phyloP scores from a whole-genome alignment of 2,329 filamentous ascomycete species.

The Parasarocladium wereldwijsianum region DNA sequence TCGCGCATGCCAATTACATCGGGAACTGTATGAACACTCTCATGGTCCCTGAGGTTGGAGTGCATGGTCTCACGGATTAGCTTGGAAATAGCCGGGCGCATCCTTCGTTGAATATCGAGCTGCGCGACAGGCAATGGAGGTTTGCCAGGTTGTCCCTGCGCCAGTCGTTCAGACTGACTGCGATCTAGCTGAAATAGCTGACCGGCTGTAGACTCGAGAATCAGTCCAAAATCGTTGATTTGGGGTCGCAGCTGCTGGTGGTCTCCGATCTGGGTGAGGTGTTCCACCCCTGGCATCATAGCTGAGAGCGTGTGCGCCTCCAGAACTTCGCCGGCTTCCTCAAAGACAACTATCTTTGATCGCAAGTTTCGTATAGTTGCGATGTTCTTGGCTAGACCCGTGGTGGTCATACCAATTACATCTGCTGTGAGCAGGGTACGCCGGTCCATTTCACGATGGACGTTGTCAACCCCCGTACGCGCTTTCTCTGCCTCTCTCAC shows the following conservation, averaged over 20 bases:
- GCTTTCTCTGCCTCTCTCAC: too few species aligned
- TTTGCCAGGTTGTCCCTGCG: slow-evolving; percentile 12
- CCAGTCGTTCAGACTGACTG: slow-evolving; percentile 47
- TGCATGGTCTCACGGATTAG: slow-evolving; percentile 46
- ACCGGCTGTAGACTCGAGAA: slow-evolving; percentile 32
- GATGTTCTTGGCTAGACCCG: slow-evolving; percentile 38
- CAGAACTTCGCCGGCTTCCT: slow-evolving; percentile 55
- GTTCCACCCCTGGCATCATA: slow-evolving; percentile 43
- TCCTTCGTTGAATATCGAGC: slow-evolving; percentile 46
- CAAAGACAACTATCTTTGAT: slow-evolving; percentile 45
- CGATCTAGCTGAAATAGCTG: slow-evolving; percentile 38
- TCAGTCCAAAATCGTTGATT: slow-evolving; percentile 38
- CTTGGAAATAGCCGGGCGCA: slow-evolving; percentile 46
- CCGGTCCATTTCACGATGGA: slow-evolving; percentile 21
- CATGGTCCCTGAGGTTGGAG: slow-evolving; percentile 35
- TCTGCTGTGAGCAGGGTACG: slow-evolving; percentile 22
- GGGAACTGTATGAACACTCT: slow-evolving; percentile 21
- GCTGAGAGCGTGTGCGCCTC: slow-evolving; percentile 48
- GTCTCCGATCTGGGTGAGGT: slow-evolving; percentile 49
- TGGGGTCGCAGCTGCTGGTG: slow-evolving; percentile 46
- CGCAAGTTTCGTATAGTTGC: slow-evolving; percentile 30
- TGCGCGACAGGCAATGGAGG: slow-evolving; percentile 2
- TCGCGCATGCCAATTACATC: slow-evolving; percentile 36
- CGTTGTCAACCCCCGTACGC: too few species aligned
- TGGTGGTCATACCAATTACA: slow-evolving; percentile 46